These are phyloP conservation scores for Posidonia oceanica DNA, from an alignment of 116 monocot species.

Conservation along the genomic window DNA sequence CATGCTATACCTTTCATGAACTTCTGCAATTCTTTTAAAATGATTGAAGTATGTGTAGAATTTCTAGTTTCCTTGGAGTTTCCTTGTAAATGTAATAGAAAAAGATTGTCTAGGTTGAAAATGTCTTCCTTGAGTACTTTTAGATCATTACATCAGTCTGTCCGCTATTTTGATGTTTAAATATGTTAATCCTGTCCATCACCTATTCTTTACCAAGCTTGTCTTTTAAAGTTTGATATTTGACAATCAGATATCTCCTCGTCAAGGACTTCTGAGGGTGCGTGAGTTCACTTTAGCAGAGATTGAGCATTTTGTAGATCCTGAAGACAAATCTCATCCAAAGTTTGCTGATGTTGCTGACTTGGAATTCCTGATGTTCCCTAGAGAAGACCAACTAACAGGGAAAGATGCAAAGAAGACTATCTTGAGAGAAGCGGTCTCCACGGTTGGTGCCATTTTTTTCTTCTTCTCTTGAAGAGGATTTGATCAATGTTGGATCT, in stretches of 20 bases:
- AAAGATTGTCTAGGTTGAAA: too few relatives aligned
- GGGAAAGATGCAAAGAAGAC: conserved; percentile 48
- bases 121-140: too few relatives aligned
- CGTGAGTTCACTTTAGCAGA: conserved; percentile 92
- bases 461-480: background rate
- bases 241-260: conserved; percentile 75
- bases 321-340: conserved; percentile 90
- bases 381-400: conserved; percentile 62
- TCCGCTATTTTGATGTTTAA: too few relatives aligned
- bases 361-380: conserved; percentile 88
- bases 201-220: background rate
- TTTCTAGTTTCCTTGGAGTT: too few relatives aligned
- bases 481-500: background rate
- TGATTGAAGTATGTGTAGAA: too few relatives aligned
- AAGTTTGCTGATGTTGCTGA: conserved; percentile 73
- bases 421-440: conserved; percentile 66
- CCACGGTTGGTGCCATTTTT: conserved; percentile 27
- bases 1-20: too few relatives aligned
- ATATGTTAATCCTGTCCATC: too few relatives aligned
- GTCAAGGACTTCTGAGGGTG: conserved; percentile 92
- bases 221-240: background rate
- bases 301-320: conserved; percentile 98
- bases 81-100: too few relatives aligned
- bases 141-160: too few relatives aligned
- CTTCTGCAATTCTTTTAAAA: too few relatives aligned